phyloP scores from a whole-genome alignment of 192 early-diverging fungal species.

The Piromyces sp. region DNA sequence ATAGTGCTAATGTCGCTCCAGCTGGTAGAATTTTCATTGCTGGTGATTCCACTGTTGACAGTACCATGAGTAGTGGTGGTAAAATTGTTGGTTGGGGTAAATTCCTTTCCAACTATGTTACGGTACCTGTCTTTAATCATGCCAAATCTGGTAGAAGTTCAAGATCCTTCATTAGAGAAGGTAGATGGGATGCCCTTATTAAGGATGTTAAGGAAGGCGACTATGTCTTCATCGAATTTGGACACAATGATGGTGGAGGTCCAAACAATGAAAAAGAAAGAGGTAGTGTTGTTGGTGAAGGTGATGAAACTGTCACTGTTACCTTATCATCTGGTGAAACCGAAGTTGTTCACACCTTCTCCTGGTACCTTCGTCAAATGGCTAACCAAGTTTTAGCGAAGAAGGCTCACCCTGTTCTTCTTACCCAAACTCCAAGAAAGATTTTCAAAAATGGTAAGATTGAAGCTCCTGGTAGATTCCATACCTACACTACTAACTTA shows the following conservation, averaged over 20 bases:
- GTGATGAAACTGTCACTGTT: not conserved
- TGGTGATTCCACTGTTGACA: not conserved
- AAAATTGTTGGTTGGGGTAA: not conserved
- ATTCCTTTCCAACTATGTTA: not conserved
- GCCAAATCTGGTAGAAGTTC: not conserved
- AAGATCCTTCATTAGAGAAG: not conserved
- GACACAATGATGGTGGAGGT: not conserved
- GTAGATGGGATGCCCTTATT: not conserved
- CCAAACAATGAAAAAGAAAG: not conserved
- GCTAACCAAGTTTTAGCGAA: not conserved
- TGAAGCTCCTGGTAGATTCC: not conserved
- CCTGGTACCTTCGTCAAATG: not conserved
- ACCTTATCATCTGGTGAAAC: not conserved
- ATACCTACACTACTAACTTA: not conserved
- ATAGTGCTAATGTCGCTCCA: too few relatives aligned
- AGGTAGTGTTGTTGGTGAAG: not conserved
- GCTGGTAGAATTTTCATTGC: not conserved
- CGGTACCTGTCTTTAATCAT: not conserved
- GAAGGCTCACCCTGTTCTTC: not conserved
- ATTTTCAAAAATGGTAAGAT: not conserved
- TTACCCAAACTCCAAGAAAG: not conserved
- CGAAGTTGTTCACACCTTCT: not conserved
- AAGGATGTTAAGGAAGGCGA: not conserved
- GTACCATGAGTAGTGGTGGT: not conserved
- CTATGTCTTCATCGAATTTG: not conserved